Percentiles rank a stretch among this genome's conserved stretches.
These are phyloP conservation scores for Geoglossum glabrum DNA, from an alignment of 495 filamentous ascomycete genomes.

Conservation along the genomic window DNA sequence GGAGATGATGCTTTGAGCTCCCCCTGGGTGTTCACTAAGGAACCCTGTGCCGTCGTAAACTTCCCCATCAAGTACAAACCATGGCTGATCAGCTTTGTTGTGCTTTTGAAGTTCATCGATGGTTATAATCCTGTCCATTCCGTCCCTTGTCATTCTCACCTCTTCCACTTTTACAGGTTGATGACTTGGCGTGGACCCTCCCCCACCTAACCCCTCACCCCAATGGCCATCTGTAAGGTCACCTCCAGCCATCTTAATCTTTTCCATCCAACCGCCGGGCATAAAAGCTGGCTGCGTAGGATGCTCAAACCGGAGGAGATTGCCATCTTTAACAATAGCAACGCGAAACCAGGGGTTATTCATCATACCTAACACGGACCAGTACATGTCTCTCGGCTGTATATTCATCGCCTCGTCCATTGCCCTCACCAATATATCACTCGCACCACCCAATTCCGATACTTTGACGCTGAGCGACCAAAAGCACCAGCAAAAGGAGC, in stretches of 20 bases:
- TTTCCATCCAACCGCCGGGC: slow-evolving; percentile 88
- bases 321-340: slow-evolving; percentile 50
- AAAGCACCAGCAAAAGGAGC: slow-evolving; percentile 84
- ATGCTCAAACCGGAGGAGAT: slow-evolving; percentile 63
- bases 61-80: slow-evolving; percentile 85
- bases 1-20: slow-evolving; percentile 68
- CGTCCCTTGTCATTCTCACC: slow-evolving; percentile 64
- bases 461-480: slow-evolving; percentile 62
- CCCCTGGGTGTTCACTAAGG: slow-evolving; percentile 73
- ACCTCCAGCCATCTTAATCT: slow-evolving; percentile 73
- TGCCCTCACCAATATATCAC: slow-evolving; percentile 63
- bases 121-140: slow-evolving; percentile 38
- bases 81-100: slow-evolving; percentile 44
- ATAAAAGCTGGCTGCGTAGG: slow-evolving; percentile 66
- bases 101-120: slow-evolving; percentile 57
- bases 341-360: slow-evolving; percentile 92
- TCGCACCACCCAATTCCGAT: slow-evolving; percentile 36
- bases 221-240: slow-evolving; percentile 67
- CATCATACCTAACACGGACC: slow-evolving; percentile 96
- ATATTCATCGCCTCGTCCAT: slow-evolving; percentile 86
- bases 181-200: slow-evolving; percentile 19
- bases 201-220: slow-evolving; percentile 54
- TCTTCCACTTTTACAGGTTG: slow-evolving; percentile 31
- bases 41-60: slow-evolving; percentile 82
- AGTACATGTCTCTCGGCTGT: slow-evolving; percentile 91